These are phyloP conservation scores for Hamamelis virginiana DNA, from an alignment of 164 flowering plant species.

Conservation along the genomic window DNA sequence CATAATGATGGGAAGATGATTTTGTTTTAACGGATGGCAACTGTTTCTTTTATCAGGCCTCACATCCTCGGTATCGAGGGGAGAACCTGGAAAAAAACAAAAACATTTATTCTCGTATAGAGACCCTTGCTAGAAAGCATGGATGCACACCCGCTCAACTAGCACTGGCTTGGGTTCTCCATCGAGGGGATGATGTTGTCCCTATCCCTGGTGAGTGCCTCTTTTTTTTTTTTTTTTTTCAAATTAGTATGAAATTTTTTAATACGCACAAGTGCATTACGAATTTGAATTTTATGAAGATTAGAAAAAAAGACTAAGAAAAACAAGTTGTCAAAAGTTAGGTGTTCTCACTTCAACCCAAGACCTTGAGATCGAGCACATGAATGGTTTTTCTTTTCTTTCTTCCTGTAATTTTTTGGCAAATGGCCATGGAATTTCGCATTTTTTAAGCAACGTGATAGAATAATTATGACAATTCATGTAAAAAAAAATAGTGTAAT, in stretches of 20 bases:
- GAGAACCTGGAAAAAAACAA: constrained; percentile 36
- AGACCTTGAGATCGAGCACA: too few species aligned
- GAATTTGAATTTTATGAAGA: too few species aligned
- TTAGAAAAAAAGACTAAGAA: too few species aligned
- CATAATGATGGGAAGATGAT: neutral
- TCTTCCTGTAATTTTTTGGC: too few species aligned
- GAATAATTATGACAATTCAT: too few species aligned
- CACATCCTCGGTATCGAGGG: constrained; percentile 28
- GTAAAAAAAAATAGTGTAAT: too few species aligned
- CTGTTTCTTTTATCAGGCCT: constrained; percentile 8
- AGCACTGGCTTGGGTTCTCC: constrained; percentile 38
- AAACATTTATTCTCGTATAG: constrained; percentile 17
- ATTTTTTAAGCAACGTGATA: too few species aligned
- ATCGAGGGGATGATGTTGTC: constrained; percentile 30
- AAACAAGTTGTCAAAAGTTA: too few species aligned
- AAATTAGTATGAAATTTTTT: neutral
- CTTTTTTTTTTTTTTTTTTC: neutral
- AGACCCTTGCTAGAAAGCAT: constrained; percentile 28
- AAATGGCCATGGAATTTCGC: too few species aligned
- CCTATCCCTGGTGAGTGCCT: constrained; percentile 31
- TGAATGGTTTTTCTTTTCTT: too few species aligned
- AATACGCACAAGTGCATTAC: too few species aligned
- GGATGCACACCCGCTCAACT: constrained; percentile 34
- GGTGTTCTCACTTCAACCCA: too few species aligned
- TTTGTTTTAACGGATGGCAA: neutral